These are phyloP conservation scores for Phytopythium cucurbitacearum DNA, from an alignment of 352 stramenopile genomes.

Conservation along the genomic window DNA sequence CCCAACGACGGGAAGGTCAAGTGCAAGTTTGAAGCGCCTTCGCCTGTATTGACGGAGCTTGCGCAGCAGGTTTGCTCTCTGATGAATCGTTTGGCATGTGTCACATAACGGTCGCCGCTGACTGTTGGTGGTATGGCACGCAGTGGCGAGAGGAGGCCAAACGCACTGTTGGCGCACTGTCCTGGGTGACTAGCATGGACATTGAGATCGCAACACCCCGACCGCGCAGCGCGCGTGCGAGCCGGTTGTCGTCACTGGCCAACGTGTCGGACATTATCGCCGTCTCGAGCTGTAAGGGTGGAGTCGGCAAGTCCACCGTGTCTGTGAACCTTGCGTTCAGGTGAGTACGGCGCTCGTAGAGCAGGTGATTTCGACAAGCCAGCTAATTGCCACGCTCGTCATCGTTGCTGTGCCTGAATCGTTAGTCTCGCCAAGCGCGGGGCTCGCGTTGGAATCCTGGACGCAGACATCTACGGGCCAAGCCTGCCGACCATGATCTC, in stretches of 20 bases:
- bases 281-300: conserved; percentile 94
- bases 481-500: conserved; percentile 96
- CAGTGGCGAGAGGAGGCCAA: conserved; percentile 72
- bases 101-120: not conserved
- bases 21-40: conserved; percentile 72
- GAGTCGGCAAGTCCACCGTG: conserved; percentile 99
- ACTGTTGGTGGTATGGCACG: not conserved
- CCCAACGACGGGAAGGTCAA: conserved; percentile 40
- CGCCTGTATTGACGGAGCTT: conserved; percentile 63
- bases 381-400: not conserved
- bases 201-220: conserved; percentile 61
- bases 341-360: conserved; percentile 10
- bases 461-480: conserved; percentile 99
- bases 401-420: not conserved
- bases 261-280: conserved; percentile 88
- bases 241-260: conserved; percentile 70
- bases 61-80: conserved; percentile 46
- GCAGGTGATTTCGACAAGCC: not conserved
- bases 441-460: conserved; percentile 95
- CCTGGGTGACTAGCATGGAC: conserved; percentile 72
- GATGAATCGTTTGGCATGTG: not conserved
- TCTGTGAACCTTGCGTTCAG: conserved; percentile 97
- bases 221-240: conserved; percentile 60
- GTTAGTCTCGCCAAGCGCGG: conserved; percentile 84
- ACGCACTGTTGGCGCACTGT: conserved; percentile 38